These are phyloP conservation scores for Globomyces pollinis-pini DNA, from an alignment of 192 early-diverging fungal genomes.

Conservation along the genomic window DNA sequence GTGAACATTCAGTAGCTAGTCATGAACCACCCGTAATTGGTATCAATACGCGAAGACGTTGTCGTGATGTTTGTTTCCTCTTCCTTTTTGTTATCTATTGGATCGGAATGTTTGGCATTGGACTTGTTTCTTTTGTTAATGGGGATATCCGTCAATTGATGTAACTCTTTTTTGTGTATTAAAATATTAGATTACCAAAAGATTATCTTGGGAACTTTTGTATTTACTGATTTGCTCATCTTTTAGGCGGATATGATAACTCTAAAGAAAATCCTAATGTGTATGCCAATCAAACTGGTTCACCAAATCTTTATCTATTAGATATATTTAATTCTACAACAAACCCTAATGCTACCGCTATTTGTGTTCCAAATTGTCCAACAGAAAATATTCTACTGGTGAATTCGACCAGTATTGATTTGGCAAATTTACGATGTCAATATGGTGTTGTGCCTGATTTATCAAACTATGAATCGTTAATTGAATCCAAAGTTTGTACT, in stretches of 20 bases:
- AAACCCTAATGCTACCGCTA: not conserved
- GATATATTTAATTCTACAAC: no score
- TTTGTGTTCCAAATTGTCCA: conserved; percentile 6
- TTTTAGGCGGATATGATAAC: not conserved
- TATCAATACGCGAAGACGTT: no score
- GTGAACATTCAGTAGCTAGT: no score
- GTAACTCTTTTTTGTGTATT: no score
- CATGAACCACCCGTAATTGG: no score
- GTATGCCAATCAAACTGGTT: not conserved
- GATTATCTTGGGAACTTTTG: conserved; percentile 10
- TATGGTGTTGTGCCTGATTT: not conserved
- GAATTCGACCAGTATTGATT: not conserved
- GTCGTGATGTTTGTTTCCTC: conserved; percentile 8
- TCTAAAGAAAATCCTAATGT: not conserved
- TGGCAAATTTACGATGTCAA: no score
- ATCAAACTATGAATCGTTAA: not conserved
- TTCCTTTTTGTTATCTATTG: conserved; percentile 13
- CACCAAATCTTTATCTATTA: conserved; percentile 12
- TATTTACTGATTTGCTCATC: no score
- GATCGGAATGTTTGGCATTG: conserved; percentile 2
- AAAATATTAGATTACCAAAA: no score
- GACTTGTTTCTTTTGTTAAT: not conserved
- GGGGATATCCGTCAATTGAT: conserved; percentile 3
- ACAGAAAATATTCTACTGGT: no score
- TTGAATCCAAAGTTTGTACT: not conserved